These are phyloP conservation scores for Thalassiosira exigua DNA, from an alignment of 352 stramenopile genomes.

Conservation along the genomic window DNA sequence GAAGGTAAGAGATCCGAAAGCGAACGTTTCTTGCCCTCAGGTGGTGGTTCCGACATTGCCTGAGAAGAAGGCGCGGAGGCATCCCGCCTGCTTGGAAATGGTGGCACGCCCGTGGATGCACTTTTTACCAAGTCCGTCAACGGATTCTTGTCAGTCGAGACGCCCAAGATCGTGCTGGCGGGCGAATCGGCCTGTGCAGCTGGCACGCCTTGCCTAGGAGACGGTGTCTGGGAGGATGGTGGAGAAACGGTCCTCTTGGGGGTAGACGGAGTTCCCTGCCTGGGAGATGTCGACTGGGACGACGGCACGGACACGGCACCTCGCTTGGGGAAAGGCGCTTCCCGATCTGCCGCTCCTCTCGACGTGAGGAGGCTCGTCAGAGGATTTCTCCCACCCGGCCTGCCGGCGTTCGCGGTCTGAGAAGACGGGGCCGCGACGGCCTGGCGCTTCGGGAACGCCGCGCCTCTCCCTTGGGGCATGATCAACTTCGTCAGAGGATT, in stretches of 20 bases:
- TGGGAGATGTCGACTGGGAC: constrained; percentile 14
- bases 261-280: constrained; percentile 1
- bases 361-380: not conserved
- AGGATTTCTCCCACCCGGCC: not conserved
- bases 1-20: constrained; percentile 16
- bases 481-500: constrained; percentile 12
- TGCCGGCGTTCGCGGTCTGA: constrained; percentile 2
- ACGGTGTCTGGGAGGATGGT: constrained; percentile 26
- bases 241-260: constrained; percentile 13
- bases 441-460: constrained; percentile 6
- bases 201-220: constrained; percentile 26
- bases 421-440: constrained; percentile 1
- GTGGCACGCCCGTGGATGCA: not conserved
- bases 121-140: constrained; percentile 22
- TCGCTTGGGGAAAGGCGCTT: constrained; percentile 1
- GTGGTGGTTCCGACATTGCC: not conserved
- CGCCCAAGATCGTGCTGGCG: constrained; percentile 20
- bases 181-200: constrained; percentile 23
- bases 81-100: constrained; percentile 19
- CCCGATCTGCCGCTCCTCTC: not conserved
- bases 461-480: constrained; percentile 9
- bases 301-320: constrained; percentile 8
- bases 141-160: constrained; percentile 3
- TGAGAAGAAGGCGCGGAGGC: constrained; percentile 23
- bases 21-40: constrained; percentile 12